Conservation (phyloP, 441 rosid genomes). For the Croton setiger region DNA sequence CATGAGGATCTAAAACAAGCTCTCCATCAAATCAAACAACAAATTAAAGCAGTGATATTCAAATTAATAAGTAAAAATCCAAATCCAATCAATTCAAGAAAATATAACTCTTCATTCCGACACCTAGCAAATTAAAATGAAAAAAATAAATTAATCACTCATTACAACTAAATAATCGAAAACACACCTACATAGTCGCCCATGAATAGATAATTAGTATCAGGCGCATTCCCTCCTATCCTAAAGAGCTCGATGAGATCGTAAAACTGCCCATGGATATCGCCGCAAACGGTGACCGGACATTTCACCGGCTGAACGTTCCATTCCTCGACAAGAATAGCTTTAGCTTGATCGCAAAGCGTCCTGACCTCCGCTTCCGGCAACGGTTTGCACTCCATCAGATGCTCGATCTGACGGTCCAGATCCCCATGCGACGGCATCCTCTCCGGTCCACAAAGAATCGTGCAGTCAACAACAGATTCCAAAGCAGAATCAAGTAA, state of each 20-base stretch:
- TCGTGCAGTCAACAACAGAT: slow-evolving; percentile 11
- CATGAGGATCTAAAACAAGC: slow-evolving; percentile 1
- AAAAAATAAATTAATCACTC: background rate
- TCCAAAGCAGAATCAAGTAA: background rate
- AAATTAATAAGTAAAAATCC: background rate
- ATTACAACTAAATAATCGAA: slow-evolving; percentile 4
- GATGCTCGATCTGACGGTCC: slow-evolving; percentile 96
- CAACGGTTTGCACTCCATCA: slow-evolving; percentile 96
- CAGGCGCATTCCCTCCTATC: slow-evolving; percentile 94
- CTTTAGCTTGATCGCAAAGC: slow-evolving; percentile 93
- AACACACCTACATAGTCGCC: slow-evolving; percentile 95
- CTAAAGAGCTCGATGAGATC: slow-evolving; percentile 95
- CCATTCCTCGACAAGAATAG: slow-evolving; percentile 97
- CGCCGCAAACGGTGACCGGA: slow-evolving; percentile 99
- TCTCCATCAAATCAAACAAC: background rate
- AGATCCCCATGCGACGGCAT: slow-evolving; percentile 92
- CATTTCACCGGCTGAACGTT: slow-evolving; percentile 99
- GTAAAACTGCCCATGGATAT: slow-evolving; percentile 96
- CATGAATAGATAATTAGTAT: slow-evolving; percentile 98
- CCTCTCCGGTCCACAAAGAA: slow-evolving; percentile 24
- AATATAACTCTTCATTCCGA: background rate
- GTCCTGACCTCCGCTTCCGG: slow-evolving; percentile 86
- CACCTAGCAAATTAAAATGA: too few relatives aligned
- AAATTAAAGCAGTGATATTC: background rate
- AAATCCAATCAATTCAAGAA: background rate